These are phyloP conservation scores for Niebla homalea DNA, from an alignment of 495 filamentous ascomycete species.

Conservation along the genomic window DNA sequence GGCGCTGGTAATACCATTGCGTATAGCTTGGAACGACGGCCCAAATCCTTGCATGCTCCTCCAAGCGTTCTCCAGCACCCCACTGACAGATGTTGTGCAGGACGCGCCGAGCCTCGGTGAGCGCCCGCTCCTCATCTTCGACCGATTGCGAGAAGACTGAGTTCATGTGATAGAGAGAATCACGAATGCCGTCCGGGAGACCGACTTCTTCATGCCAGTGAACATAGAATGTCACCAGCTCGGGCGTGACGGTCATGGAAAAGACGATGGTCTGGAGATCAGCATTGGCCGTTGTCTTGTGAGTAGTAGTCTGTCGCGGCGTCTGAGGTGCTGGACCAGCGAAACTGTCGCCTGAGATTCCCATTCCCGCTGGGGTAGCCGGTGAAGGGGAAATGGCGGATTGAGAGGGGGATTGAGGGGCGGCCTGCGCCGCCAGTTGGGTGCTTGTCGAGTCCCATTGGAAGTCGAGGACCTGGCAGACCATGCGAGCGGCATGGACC, in stretches of 20 bases:
- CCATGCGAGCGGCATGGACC: not conserved
- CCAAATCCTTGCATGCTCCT: not conserved
- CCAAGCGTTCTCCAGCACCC: not conserved
- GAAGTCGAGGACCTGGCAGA: not conserved
- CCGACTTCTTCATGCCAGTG: conserved; percentile 5
- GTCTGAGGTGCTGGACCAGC: not conserved
- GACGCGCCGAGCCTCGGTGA: not conserved
- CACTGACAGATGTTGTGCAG: not conserved
- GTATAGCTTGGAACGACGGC: not conserved
- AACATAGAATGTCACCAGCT: not conserved
- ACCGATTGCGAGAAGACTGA: not conserved
- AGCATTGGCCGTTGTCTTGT: not conserved
- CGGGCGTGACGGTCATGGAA: not conserved
- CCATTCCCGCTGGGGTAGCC: not conserved
- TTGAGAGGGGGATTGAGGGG: no score
- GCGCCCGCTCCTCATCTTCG: not conserved
- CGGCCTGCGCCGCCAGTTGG: not conserved
- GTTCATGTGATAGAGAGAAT: not conserved
- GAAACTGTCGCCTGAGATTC: not conserved
- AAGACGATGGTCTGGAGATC: not conserved
- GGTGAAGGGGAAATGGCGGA: not conserved
- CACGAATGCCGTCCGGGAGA: not conserved
- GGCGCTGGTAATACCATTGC: not conserved
- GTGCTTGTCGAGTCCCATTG: not conserved
- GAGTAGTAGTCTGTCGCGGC: not conserved